Evolutionary conservation across 768 basidiomycete genomes (phyloP), one percentile per base, ranked within the genome.

Genomic region (Chiua virens): DNA sequence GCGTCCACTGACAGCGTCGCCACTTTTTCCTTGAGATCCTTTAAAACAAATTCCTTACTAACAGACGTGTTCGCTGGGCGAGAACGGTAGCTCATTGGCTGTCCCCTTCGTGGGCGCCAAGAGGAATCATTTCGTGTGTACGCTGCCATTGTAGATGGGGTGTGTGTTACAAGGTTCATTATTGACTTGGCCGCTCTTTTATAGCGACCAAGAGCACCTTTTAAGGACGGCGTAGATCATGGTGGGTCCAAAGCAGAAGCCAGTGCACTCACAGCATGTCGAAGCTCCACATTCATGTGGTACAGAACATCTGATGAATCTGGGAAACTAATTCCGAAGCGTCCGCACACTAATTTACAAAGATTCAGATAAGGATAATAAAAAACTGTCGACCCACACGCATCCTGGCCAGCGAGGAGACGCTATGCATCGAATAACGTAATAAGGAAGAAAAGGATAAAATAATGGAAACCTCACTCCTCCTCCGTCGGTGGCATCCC

Each of bases 401-500:
- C 11, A 43, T 30, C 45, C 60, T 60, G 58, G 64, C 61, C 61
- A 50, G 61, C 64, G 54, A 63, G 64, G 38, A 32, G 28, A 45
- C 37, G 22, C 9, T 4, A 30, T 47, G 23, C 32, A 30, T 38
- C 45, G n/a, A 22, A 49, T 13, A 40, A 41, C 20, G 22, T 13
- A 11, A 47, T 3, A 32, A 38, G 45, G 38, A 43, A 57, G 23
- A 27, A 47, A 53, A 20, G 23, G 22, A 7, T 22, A 7, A 37
- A 28, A 15, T 22, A 3, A 8, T 3, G 11, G 21, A 18, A 41
- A 43, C 8, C 6, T 66, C 50, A 65, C 38, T 66, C 65, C 44
- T 66, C 65, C 44, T 54, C 49, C 6, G 65, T 66, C 20, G 56
- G 55, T n/a, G 62, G 53, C 65, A 66, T 66, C 27, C 58, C 60